Evolutionary conservation across 2,329 filamentous ascomycete species (phyloP), one percentile per base, ranked within the genome.

Genomic region (Hypoxylon sp.): DNA sequence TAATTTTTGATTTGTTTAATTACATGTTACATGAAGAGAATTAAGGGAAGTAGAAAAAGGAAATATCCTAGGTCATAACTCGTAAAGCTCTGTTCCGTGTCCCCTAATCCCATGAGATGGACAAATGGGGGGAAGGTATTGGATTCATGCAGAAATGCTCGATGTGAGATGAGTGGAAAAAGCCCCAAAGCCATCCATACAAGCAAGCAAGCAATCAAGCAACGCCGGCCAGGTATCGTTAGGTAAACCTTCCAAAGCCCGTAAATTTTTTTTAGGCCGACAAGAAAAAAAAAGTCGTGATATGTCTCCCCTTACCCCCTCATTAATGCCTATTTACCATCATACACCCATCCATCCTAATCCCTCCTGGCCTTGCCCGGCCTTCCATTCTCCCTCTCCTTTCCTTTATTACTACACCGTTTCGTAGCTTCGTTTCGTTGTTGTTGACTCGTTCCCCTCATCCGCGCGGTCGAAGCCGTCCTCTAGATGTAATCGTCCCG

Each of bases 401-500:
- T 63, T 19, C 48, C 29, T 39, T 61, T 53, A 57, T 63, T 50
- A 59, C 35, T 50, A 53, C 42, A 52, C 13, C 39, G 26, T 46
- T 48, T 54, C 17, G 26, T 13, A 31, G 31, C 17, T 13, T 29
- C 44, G 2, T 24, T 22, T 44, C 8, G 14, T 19, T 10, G 39
- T 52, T 22, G 51, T n/a, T 39, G 48, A 8, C 19, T 54, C 26
- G 22, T 44, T 26, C 10, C 31, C 17, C 24, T 54, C 2, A n/a
- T 11, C 14, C 19, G 47, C 31, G 65, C 47, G n/a, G 56, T 31
- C 19, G 58, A 66, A 17, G 37, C 31, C 59, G 56, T 67, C 52
- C 29, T 61, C 64, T 67, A 70, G 48, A 67, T 67, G 67, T 70
- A 70, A 13, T 66, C 9, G 42, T 39, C 33, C 67, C 67, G 44